Conservation (phyloP, 2,329 filamentous ascomycete species). For the Sporothrix schenckii region DNA sequence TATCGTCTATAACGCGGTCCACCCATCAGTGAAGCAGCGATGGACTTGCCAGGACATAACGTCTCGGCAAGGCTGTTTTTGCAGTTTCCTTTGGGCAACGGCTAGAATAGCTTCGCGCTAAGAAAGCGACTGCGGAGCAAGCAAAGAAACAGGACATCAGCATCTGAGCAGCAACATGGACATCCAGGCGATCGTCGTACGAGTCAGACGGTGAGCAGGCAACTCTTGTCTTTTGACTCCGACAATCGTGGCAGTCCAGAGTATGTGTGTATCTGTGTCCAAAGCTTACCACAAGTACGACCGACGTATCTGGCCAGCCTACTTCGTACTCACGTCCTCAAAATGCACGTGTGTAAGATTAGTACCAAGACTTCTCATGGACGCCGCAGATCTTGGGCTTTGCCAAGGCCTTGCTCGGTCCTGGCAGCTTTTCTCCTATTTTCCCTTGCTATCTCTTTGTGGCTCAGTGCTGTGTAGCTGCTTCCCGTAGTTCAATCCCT, state of each 20-base stretch:
- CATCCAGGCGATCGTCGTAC: too few relatives aligned
- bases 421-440: not conserved
- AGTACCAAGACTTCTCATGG: not conserved
- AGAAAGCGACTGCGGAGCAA: not conserved
- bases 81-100: not conserved
- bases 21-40: not conserved
- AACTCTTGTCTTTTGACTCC: not conserved
- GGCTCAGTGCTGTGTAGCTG: not conserved
- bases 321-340: not conserved
- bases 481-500: not conserved
- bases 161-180: not conserved
- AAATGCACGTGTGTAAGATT: not conserved
- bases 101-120: slow-evolving; percentile 10
- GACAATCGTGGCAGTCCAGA: not conserved
- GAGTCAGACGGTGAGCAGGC: too few relatives aligned
- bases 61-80: slow-evolving; percentile 22
- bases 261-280: not conserved
- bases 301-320: not conserved
- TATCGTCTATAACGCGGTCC: not conserved
- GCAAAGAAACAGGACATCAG: not conserved
- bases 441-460: not conserved
- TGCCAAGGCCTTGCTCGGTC: not conserved
- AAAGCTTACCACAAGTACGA: not conserved
- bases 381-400: slow-evolving; percentile 10
- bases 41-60: not conserved